A percentile compares a stretch with the other conserved stretches of the same genome.
Evolutionary conservation across 768 basidiomycete species (phyloP).

Genomic region (Leccinum rimulosum): DNA sequence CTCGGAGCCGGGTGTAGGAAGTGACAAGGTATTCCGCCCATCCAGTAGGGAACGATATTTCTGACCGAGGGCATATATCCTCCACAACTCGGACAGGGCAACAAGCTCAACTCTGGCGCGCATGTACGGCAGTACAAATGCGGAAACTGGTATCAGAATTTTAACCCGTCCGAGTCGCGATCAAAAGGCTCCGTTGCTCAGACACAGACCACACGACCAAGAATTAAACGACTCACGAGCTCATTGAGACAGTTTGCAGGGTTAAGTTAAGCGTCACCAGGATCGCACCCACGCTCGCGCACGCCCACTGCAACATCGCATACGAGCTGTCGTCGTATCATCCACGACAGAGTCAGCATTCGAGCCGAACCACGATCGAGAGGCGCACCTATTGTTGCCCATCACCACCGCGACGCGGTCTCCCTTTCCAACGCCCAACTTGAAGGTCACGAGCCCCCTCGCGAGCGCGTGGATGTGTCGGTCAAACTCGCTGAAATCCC

Average conservation of each 20-base stretch:
- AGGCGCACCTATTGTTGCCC: conserved; percentile 76
- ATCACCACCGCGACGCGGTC: conserved; percentile 79
- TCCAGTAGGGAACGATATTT: conserved; percentile 86
- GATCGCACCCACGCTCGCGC: conserved; percentile 80
- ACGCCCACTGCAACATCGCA: conserved; percentile 82
- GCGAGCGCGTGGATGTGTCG: conserved; percentile 64
- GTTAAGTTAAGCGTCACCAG: conserved; percentile 67
- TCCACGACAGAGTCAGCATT: neutral
- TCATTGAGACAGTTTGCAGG: conserved; percentile 75
- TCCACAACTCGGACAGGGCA: conserved; percentile 81
- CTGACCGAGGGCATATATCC: conserved; percentile 81
- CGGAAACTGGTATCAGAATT: neutral
- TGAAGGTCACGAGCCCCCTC: conserved; percentile 53
- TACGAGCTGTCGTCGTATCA: conserved; percentile 53
- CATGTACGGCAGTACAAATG: neutral
- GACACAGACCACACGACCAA: neutral
- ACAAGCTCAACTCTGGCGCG: conserved; percentile 69
- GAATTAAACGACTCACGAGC: conserved; percentile 44
- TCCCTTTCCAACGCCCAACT: conserved; percentile 67
- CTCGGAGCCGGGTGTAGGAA: conserved; percentile 60
- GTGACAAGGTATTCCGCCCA: conserved; percentile 60
- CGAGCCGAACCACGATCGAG: neutral
- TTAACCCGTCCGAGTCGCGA: neutral
- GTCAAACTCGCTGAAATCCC: conserved; percentile 74
- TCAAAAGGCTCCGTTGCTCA: neutral